Evolutionary conservation across 169 alveolate genomes (phyloP).

Genomic region (Theileria parva): DNA sequence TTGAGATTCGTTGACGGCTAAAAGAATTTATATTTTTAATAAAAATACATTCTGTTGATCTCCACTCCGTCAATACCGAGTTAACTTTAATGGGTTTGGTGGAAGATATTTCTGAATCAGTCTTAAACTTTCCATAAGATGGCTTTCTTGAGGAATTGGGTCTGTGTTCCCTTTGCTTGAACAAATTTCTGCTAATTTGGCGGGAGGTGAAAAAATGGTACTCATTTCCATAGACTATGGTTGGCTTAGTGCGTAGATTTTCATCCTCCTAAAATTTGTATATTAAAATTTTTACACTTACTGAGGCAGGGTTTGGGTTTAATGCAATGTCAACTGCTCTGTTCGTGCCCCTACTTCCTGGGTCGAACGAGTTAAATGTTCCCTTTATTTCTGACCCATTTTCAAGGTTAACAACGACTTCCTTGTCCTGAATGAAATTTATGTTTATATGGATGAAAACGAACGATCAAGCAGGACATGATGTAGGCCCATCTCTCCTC

Average conservation of each 20-base stretch:
- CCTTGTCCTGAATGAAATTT: conserved; percentile 40
- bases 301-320: conserved; percentile 17
- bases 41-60: conserved; percentile 35
- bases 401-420: conserved; percentile 37
- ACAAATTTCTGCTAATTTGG: conserved; percentile 4
- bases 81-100: conserved; percentile 18
- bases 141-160: conserved; percentile 13
- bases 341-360: conserved; percentile 14
- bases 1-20: conserved; percentile 46
- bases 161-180: neutral
- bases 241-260: neutral
- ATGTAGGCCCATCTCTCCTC: conserved; percentile 61
- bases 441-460: neutral
- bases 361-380: conserved; percentile 43
- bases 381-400: conserved; percentile 39
- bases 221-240: conserved; percentile 36
- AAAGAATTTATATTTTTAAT: neutral
- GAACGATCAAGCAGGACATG: conserved; percentile 47
- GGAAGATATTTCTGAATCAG: conserved; percentile 52
- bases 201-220: conserved; percentile 34
- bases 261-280: conserved; percentile 16
- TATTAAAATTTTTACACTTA: neutral
- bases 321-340: conserved; percentile 52
- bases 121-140: conserved; percentile 34
- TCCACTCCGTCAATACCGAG: conserved; percentile 51